Evolutionary conservation across 768 basidiomycete genomes (phyloP), one percentile per base, ranked within the genome.

Genomic region (Panaeolus papilionaceus): DNA sequence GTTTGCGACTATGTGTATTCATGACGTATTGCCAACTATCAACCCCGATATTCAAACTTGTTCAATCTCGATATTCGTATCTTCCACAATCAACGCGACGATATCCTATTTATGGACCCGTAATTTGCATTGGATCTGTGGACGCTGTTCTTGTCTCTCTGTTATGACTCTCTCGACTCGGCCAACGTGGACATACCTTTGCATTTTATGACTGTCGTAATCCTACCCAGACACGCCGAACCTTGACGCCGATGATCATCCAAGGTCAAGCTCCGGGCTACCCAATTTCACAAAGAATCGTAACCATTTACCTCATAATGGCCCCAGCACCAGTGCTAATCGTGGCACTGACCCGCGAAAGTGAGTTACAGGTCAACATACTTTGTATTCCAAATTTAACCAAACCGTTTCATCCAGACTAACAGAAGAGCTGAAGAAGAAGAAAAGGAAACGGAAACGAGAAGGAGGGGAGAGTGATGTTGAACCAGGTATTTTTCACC

Each of bases 361-460:
- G 68, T 69, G 26, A 38, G 65, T 49, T 54, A 86, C 78, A 45
- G 45, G 49, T 63, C 61, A 62, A 18, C 42, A 18, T 44, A 6
- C 8, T 39, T 69, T n/a, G 5, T 18, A 16, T 67, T n/a, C 23
- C 49, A 14, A 40, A 6, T 68, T 62, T 68, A 45, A 70, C 63
- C 37, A 54, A 67, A 61, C 58, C 65, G 38, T 51, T 45, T 28
- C 33, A 49, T 49, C 23, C 42, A 78, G 78, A 47, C 71, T 75
- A 37, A 73, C 77, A 11, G 85, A 88, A 12, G 91, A 92, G 61
- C 68, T 82, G 37, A 92, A 90, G 82, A 92, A 87, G 79, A 92
- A 91, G 82, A 93, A 92, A 81, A 93, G 93, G 80, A 94, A 94
- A 75, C 91, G 93, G 78, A 93, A 92, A 84, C 86, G 91, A 66